A percentile compares a stretch with the other conserved stretches of the same genome.
Evolutionary conservation across 805 yeast species (phyloP).

Genomic region (Naumovozyma baii): DNA sequence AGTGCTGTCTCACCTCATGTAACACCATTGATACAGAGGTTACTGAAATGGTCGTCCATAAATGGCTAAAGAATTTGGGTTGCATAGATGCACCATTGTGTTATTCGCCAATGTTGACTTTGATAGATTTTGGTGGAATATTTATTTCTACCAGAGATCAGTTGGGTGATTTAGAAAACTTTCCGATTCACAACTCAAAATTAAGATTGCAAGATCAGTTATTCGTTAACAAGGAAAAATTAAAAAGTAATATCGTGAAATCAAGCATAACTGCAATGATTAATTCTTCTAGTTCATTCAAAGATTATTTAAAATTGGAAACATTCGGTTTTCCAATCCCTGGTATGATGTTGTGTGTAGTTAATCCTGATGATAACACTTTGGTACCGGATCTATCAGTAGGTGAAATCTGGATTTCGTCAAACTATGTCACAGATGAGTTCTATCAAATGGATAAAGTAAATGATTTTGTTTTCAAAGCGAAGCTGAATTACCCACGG

Average conservation of each 20-base stretch:
- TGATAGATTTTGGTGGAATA: slow-evolving; percentile 94
- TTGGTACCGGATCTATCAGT: slow-evolving; percentile 68
- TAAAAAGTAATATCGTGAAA: slow-evolving; percentile 27
- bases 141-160: slow-evolving; percentile 87
- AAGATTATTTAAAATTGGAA: slow-evolving; percentile 60
- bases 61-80: slow-evolving; percentile 88
- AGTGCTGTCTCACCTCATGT: slow-evolving; percentile 86
- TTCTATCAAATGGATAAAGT: slow-evolving; percentile 30
- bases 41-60: slow-evolving; percentile 73
- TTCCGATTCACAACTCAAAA: slow-evolving; percentile 24
- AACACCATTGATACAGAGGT: slow-evolving; percentile 89
- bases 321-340: slow-evolving; percentile 93
- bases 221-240: slow-evolving; percentile 28
- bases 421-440: slow-evolving; percentile 68
- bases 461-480: slow-evolving; percentile 30
- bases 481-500: slow-evolving; percentile 24
- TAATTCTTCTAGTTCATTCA: slow-evolving; percentile 27
- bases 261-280: slow-evolving; percentile 27
- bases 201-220: slow-evolving; percentile 28
- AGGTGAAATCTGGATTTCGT: slow-evolving; percentile 97
- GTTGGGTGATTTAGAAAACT: slow-evolving; percentile 36
- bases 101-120: slow-evolving; percentile 78
- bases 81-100: slow-evolving; percentile 65
- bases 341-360: slow-evolving; percentile 87
- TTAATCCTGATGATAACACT: slow-evolving; percentile 81